Percentiles rank a stretch among this genome's conserved stretches.
phyloP scores from a whole-genome alignment of 805 yeast genomes.

The Starmerella stigmatis region DNA sequence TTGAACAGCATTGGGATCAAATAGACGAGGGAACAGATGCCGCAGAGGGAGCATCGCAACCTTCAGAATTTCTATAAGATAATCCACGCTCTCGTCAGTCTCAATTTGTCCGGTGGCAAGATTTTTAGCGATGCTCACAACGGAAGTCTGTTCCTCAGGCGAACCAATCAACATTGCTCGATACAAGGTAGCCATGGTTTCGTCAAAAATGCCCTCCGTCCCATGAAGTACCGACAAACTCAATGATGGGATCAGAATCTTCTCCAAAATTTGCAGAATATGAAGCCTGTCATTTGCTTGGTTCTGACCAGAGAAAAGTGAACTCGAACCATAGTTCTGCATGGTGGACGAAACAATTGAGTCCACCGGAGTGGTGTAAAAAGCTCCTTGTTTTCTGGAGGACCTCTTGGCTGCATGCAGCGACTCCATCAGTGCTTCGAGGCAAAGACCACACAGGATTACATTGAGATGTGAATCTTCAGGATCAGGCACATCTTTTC shows the following conservation, averaged over 20 bases:
- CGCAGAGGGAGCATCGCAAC: slow-evolving; percentile 56
- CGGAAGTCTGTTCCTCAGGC: slow-evolving; percentile 37
- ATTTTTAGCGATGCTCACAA: slow-evolving; percentile 49
- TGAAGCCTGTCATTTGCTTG: slow-evolving; percentile 20
- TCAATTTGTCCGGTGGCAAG: slow-evolving; percentile 41
- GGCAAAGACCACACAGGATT: slow-evolving; percentile 71
- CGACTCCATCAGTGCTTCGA: slow-evolving; percentile 54
- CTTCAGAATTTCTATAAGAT: slow-evolving; percentile 69
- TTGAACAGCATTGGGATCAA: slow-evolving; percentile 30
- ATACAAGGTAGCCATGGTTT: slow-evolving; percentile 65
- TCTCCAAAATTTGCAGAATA: slow-evolving; percentile 42
- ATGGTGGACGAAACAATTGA: background rate
- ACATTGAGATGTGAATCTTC: background rate
- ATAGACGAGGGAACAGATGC: slow-evolving; percentile 48
- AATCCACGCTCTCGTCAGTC: slow-evolving; percentile 52
- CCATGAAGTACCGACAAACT: slow-evolving; percentile 42
- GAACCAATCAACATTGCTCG: slow-evolving; percentile 51
- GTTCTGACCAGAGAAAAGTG: too few relatives aligned
- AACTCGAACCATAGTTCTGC: background rate
- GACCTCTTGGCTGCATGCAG: background rate
- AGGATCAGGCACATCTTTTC: slow-evolving; percentile 30
- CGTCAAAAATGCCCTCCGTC: slow-evolving; percentile 39
- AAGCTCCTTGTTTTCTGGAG: background rate
- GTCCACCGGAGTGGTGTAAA: background rate
- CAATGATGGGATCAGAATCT: slow-evolving; percentile 46